Percentiles rank a stretch among this genome's conserved stretches.
phyloP scores from a whole-genome alignment of 805 yeast genomes.

The Candida loeiensis region DNA sequence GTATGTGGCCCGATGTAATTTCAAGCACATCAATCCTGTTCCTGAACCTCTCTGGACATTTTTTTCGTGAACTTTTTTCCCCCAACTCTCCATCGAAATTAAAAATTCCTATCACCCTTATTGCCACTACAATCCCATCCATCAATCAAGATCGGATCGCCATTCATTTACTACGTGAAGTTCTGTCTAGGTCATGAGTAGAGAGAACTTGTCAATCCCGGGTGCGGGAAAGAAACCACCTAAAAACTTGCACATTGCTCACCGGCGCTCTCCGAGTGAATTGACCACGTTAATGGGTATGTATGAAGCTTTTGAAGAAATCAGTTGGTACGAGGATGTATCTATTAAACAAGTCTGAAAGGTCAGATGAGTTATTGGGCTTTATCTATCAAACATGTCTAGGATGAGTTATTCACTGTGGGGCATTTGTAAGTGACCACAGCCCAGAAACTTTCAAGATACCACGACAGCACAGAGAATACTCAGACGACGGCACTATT shows the following conservation, averaged over 20 bases:
- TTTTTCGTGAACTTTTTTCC: constrained; percentile 6
- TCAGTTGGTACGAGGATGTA: not conserved
- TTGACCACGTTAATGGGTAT: constrained; percentile 79
- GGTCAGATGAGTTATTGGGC: no score
- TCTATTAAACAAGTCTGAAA: no score
- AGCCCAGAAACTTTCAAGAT: no score
- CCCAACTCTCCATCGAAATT: constrained; percentile 6
- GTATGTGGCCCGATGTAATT: no score
- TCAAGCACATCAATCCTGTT: not conserved
- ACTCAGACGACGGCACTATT: no score
- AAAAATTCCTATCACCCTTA: constrained; percentile 10
- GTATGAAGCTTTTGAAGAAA: constrained; percentile 3
- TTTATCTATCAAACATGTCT: no score
- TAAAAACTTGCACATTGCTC: constrained; percentile 79
- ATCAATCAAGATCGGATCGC: constrained; percentile 7
- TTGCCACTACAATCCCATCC: constrained; percentile 4
- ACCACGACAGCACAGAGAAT: no score
- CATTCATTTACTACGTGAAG: constrained; percentile 6
- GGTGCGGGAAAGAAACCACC: constrained; percentile 25
- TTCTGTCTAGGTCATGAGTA: constrained; percentile 8
- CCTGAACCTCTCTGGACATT: not conserved
- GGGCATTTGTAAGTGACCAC: no score
- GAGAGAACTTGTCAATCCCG: constrained; percentile 11
- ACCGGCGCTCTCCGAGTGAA: constrained; percentile 93
- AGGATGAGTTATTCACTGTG: no score